A percentile compares a stretch with the other conserved stretches of the same genome.
phyloP scores from a whole-genome alignment of 805 yeast species.

The Sugiyamaella qingdaonensis region DNA sequence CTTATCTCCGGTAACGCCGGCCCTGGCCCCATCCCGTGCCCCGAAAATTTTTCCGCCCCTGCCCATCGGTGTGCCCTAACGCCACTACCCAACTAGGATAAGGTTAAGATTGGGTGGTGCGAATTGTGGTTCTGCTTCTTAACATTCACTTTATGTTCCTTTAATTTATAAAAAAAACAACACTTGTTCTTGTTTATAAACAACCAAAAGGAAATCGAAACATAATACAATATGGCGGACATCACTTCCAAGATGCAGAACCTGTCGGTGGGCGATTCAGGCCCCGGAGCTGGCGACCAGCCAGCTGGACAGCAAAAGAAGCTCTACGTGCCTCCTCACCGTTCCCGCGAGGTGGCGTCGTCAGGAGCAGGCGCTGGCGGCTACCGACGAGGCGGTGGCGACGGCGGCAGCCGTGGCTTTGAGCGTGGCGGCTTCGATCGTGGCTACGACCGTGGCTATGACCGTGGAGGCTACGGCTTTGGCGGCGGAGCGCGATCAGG shows the following conservation, averaged over 20 bases:
- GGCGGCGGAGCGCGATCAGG: constrained; percentile 28
- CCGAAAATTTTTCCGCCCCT: constrained; percentile 2
- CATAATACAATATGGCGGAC: constrained; percentile 48
- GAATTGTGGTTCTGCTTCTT: constrained; percentile 4
- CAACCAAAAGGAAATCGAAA: background rate
- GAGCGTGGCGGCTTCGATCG: constrained; percentile 16
- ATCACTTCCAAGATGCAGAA: constrained; percentile 54
- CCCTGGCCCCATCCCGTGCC: background rate
- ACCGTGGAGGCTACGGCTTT: constrained; percentile 22
- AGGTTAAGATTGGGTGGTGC: background rate
- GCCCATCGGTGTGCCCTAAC: background rate
- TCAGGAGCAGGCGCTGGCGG: constrained; percentile 1
- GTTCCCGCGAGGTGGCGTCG: constrained; percentile 20
- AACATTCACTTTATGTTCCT: constrained; percentile 8
- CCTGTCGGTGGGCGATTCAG: constrained; percentile 43
- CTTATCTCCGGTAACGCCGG: constrained; percentile 4
- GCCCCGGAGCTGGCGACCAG: constrained; percentile 7
- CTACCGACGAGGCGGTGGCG: constrained; percentile 13
- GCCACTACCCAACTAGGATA: constrained; percentile 3
- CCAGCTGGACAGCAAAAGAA: constrained; percentile 20
- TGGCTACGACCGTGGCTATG: constrained; percentile 20
- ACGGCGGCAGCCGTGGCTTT: constrained; percentile 20
- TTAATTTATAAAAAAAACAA: constrained; percentile 9
- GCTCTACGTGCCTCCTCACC: constrained; percentile 57
- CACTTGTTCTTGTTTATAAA: constrained; percentile 1